Evolutionary conservation across 177 flowering plant species (phyloP).

Genomic region (Vitis hybrid): DNA sequence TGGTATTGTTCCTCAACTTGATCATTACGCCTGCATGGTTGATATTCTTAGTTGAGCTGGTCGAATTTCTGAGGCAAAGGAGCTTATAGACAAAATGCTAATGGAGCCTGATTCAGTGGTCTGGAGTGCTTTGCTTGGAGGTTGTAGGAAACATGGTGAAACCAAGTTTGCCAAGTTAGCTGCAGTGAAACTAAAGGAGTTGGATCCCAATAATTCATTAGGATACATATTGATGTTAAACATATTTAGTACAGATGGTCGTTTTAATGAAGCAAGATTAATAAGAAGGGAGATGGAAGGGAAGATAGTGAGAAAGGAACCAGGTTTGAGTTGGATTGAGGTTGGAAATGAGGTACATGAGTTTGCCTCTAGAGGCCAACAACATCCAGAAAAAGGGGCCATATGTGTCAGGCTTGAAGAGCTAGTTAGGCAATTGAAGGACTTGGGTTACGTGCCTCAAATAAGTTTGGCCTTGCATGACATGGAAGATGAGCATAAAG

Average conservation of each 20-base stretch:
- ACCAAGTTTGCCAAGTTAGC: conserved; percentile 50
- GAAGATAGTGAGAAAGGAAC: conserved; percentile 52
- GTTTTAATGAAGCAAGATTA: conserved; percentile 43
- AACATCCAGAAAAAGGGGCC: no score
- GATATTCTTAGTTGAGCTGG: conserved; percentile 76
- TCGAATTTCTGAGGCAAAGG: conserved; percentile 47
- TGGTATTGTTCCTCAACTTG: conserved; percentile 54
- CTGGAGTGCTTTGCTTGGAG: conserved; percentile 76
- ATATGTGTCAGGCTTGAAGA: no score
- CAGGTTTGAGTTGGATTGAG: no score
- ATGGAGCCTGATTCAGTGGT: conserved; percentile 68
- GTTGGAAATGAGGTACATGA: no score
- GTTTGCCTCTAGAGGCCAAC: no score
- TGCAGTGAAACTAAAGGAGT: conserved; percentile 49
- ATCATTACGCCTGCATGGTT: conserved; percentile 79
- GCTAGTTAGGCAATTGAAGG: no score
- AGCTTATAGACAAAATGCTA: conserved; percentile 56
- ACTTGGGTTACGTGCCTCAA: conserved; percentile 49
- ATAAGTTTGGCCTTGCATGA: conserved; percentile 55
- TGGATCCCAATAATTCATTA: conserved; percentile 62
- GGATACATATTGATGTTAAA: conserved; percentile 76
- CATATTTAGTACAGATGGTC: conserved; percentile 52
- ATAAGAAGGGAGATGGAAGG: conserved; percentile 61
- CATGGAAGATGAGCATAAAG: conserved; percentile 67
- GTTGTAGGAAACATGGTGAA: conserved; percentile 69